A percentile compares a stretch with the other conserved stretches of the same genome.
These are phyloP conservation scores for Paraphaeosphaeria minitans DNA, from an alignment of 2,329 filamentous ascomycete species.

Conservation along the genomic window DNA sequence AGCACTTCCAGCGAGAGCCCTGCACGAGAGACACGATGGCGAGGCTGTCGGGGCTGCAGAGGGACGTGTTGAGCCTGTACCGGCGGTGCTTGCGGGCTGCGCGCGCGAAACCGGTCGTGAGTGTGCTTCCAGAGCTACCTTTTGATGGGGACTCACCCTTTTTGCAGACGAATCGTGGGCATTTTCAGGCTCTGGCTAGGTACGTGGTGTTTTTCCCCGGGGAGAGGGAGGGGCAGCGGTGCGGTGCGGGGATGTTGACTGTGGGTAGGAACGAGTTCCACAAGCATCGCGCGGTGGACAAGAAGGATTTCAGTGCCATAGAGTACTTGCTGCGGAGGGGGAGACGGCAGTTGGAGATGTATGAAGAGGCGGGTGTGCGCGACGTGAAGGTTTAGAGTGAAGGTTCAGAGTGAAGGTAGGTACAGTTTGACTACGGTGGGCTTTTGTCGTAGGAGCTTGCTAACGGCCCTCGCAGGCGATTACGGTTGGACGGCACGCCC, in stretches of 20 bases:
- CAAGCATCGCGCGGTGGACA: conserved; percentile 70
- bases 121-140: conserved; percentile 35
- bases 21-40: conserved; percentile 27
- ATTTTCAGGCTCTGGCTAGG: conserved; percentile 70
- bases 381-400: conserved; percentile 61
- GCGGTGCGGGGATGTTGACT: too few relatives aligned
- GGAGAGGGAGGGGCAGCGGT: not conserved
- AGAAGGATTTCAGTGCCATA: conserved; percentile 83
- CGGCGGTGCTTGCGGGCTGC: conserved; percentile 82
- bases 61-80: conserved; percentile 85
- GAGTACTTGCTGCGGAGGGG: conserved; percentile 86
- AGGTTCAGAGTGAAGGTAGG: too few relatives aligned
- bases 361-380: conserved; percentile 78
- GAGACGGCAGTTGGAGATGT: conserved; percentile 78
- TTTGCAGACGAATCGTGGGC: conserved; percentile 59
- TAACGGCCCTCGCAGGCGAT: too few relatives aligned
- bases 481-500: too few relatives aligned
- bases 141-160: conserved; percentile 27
- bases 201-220: conserved; percentile 36
- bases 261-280: conserved; percentile 67
- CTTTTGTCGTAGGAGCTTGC: too few relatives aligned
- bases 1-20: not conserved
- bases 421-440: too few relatives aligned
- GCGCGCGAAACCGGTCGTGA: conserved; percentile 77
- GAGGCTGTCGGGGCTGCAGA: conserved; percentile 84